Evolutionary conservation across 2,329 filamentous ascomycete species (phyloP).

Genomic region (Fusarium anthophilum): DNA sequence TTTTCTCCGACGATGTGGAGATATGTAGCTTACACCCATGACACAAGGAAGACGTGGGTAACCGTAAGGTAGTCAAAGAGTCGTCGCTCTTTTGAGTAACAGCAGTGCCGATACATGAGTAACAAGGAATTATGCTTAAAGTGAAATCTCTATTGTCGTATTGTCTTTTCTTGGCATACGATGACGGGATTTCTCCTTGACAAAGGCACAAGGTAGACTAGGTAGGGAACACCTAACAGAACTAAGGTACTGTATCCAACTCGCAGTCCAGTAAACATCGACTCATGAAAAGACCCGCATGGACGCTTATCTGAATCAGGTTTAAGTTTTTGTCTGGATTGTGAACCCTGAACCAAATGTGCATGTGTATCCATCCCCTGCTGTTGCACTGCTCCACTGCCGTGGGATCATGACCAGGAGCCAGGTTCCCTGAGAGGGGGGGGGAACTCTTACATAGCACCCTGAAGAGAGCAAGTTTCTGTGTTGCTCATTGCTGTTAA

Average conservation of each 20-base stretch:
- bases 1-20: not conserved
- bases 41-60: constrained; percentile 4
- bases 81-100: not conserved
- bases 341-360: constrained; percentile 13
- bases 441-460: not conserved
- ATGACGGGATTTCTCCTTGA: not conserved
- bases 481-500: not conserved
- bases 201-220: not conserved
- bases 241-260: not conserved
- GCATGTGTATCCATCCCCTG: not conserved
- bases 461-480: not conserved
- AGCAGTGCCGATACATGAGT: not conserved
- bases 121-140: not conserved
- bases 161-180: not conserved
- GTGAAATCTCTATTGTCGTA: not conserved
- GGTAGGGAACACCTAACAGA: no score
- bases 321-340: not conserved
- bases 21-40: not conserved
- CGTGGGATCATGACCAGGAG: constrained; percentile 30
- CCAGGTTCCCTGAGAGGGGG: constrained; percentile 8
- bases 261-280: not conserved
- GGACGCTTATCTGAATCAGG: constrained; percentile 16
- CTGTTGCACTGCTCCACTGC: constrained; percentile 23
- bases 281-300: not conserved
- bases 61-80: not conserved